These are phyloP conservation scores for Annulohypoxylon stygium DNA, from an alignment of 495 filamentous ascomycete species.

Conservation along the genomic window DNA sequence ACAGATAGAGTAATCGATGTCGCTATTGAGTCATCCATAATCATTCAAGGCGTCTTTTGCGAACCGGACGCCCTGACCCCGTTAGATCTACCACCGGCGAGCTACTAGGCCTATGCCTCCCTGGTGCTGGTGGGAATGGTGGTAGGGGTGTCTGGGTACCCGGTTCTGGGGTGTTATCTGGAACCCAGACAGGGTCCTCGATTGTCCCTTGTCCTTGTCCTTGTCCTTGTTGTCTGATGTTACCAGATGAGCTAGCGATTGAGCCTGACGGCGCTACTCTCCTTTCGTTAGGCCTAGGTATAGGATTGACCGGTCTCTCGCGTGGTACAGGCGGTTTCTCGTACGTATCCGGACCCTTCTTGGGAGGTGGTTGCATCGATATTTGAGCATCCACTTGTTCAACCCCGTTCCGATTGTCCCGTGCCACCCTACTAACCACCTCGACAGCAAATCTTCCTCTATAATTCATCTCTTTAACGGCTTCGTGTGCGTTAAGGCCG, in stretches of 20 bases:
- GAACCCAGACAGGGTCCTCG: no score
- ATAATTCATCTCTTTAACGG: slow-evolving; percentile 40
- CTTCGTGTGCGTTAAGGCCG: slow-evolving; percentile 29
- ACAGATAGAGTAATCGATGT: no score
- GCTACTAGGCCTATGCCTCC: no score
- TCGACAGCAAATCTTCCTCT: slow-evolving; percentile 45
- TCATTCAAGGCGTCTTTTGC: no score
- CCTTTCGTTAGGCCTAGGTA: not conserved
- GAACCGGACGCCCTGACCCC: no score
- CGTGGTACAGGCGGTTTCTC: not conserved
- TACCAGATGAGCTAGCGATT: not conserved
- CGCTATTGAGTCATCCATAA: no score
- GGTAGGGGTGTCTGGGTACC: no score
- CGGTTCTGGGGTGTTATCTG: no score
- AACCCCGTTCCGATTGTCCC: not conserved
- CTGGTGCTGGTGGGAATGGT: no score
- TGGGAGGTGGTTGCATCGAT: slow-evolving; percentile 11
- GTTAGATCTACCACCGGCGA: no score
- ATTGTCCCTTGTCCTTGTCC: no score
- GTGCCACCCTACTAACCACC: not conserved
- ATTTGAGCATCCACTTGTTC: not conserved
- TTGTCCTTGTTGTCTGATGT: no score
- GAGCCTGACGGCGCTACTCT: not conserved
- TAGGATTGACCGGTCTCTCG: not conserved
- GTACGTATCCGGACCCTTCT: not conserved